Base-by-base conservation (phyloP, 176 grass and related monocot genomes). In the Phyllostachys edulis region DNA sequence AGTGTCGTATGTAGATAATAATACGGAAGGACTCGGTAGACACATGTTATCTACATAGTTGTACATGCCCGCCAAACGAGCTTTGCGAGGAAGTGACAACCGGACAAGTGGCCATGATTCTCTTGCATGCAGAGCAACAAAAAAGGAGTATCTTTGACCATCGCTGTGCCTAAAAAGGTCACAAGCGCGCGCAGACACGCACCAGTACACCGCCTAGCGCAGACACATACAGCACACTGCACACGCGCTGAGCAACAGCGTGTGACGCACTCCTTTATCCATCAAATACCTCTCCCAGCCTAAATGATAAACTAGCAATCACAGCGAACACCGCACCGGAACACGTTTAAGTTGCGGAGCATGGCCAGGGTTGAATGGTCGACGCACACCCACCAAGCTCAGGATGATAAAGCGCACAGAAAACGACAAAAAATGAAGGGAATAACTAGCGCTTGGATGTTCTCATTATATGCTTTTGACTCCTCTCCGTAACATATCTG, bases 331-430 rank as follows among this genome's bases (percentile, higher is more conserved):
- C 18, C 7, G 10, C 18, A 16, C 39, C 12, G 67, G 54, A 44
- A 9, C 84, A 79, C 75, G 84, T 85, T 86, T 73, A 80, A 42
- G 38, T 50, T 26, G 56, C 21, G 55, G 29, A 6, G 1, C 11
- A 66, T 5, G 9, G 3, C 21, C 5, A 55, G 2, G 47, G 37
- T 13, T 27, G 5, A 47, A 52, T 23, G 32, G 32, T 14, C 32
- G 0, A 50, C 21, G 0, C 5, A 20, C 24, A 63, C 69, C 29
- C 65, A 16, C 54, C 55, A 39, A 79, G 5, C 29, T 63, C 7
- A 11, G 29, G 41, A 21, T 37, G 42, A 37, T 50, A 14, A 2
- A 37, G 77, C 77, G 52, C 46, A 24, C 9, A 14, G 17, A 51
- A 83, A 65, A 40, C 21, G 70, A 65, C 29, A 29, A 29, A 29